A percentile compares a stretch with the other conserved stretches of the same genome.
Evolutionary conservation across 208 protist genomes (phyloP).

Genomic region (Leptomonas pyrrhocoris): DNA sequence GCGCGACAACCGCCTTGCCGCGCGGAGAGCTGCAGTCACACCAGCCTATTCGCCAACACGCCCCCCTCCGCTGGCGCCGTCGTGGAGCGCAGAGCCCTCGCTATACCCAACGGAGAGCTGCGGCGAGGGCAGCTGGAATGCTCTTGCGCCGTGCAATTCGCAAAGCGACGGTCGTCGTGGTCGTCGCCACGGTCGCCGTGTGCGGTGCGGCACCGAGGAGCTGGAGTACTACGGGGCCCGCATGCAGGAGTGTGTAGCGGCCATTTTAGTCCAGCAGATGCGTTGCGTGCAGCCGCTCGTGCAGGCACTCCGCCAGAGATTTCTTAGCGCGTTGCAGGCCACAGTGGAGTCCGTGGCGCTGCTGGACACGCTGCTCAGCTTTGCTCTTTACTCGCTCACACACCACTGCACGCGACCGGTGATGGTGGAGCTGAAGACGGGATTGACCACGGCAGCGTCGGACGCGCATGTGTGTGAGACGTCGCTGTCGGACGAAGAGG

Average conservation of each 20-base stretch:
- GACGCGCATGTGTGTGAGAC: not conserved
- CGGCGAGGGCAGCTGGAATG: not conserved
- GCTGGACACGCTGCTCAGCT: slow-evolving; percentile 86
- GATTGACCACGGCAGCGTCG: slow-evolving; percentile 26
- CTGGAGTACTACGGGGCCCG: slow-evolving; percentile 67
- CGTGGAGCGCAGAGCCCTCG: too few species aligned
- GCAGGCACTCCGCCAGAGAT: slow-evolving; percentile 51
- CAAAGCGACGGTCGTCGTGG: not conserved
- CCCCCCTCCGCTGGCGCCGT: too few species aligned
- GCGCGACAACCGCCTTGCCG: too few species aligned
- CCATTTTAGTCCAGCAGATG: slow-evolving; percentile 72
- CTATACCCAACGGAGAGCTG: too few species aligned
- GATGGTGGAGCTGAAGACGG: slow-evolving; percentile 28
- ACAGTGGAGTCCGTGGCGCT: slow-evolving; percentile 87
- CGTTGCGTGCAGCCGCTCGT: slow-evolving; percentile 57
- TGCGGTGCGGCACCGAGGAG: slow-evolving; percentile 75
- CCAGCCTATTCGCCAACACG: too few species aligned
- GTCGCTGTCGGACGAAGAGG: not conserved
- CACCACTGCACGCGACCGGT: slow-evolving; percentile 56
- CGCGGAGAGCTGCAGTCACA: too few species aligned
- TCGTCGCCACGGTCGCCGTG: not conserved
- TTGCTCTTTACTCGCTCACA: slow-evolving; percentile 58
- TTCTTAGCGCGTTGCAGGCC: slow-evolving; percentile 80
- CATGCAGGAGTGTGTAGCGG: slow-evolving; percentile 56
- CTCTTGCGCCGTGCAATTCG: not conserved